These are phyloP conservation scores for Torulaspora microellipsoides DNA, from an alignment of 805 yeast genomes.

Conservation along the genomic window DNA sequence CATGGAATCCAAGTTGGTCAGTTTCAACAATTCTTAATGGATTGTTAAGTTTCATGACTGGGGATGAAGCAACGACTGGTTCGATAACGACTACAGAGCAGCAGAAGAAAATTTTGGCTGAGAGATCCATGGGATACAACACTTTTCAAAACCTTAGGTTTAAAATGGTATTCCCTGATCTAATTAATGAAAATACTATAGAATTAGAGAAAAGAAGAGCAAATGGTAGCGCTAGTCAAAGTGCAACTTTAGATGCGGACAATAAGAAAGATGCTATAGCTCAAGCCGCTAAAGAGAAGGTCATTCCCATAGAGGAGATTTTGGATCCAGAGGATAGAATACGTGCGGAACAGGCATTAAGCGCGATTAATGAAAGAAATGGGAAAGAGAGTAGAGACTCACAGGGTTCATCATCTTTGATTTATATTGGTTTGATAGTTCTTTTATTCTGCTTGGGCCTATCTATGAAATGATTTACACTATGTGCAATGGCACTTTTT, in stretches of 20 bases:
- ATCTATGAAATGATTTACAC: slow-evolving; percentile 27
- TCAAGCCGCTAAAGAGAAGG: slow-evolving; percentile 32
- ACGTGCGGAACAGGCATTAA: slow-evolving; percentile 38
- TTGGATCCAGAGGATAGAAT: slow-evolving; percentile 69
- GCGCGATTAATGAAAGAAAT: slow-evolving; percentile 11
- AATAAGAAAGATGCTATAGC: slow-evolving; percentile 25
- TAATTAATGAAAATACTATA: slow-evolving; percentile 36
- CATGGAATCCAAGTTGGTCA: slow-evolving; percentile 97
- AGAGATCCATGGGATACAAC: slow-evolving; percentile 57
- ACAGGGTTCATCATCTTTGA: slow-evolving; percentile 14
- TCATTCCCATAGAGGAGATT: slow-evolving; percentile 37
- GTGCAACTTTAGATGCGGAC: slow-evolving; percentile 5
- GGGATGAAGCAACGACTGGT: slow-evolving; percentile 81
- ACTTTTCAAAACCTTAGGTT: slow-evolving; percentile 54
- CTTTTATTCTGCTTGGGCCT: slow-evolving; percentile 31
- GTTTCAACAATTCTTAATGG: slow-evolving; percentile 87
- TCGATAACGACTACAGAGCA: slow-evolving; percentile 61
- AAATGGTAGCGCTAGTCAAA: slow-evolving; percentile 6
- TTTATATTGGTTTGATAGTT: slow-evolving; percentile 35
- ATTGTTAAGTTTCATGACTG: slow-evolving; percentile 85
- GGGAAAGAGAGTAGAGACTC: slow-evolving; percentile 9
- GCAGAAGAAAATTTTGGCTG: slow-evolving; percentile 54
- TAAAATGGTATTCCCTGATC: slow-evolving; percentile 62
- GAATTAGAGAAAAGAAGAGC: slow-evolving; percentile 25
- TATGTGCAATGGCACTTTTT: not conserved